phyloP scores from a whole-genome alignment of 192 early-diverging fungal species.

The Podila epigama region DNA sequence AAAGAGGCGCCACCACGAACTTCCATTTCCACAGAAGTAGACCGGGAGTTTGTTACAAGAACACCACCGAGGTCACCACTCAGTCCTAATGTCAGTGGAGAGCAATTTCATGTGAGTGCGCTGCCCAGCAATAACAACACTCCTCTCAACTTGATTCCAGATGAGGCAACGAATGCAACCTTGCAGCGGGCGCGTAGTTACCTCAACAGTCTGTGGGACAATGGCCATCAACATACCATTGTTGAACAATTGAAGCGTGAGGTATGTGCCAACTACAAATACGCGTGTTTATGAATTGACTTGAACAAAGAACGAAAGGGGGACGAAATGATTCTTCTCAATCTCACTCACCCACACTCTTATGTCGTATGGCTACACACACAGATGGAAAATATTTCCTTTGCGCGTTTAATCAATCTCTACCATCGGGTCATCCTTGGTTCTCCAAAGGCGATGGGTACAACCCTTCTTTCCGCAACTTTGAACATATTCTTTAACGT shows the following conservation, averaged over 20 bases:
- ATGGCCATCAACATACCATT: slow-evolving; percentile 16
- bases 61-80: slow-evolving; percentile 34
- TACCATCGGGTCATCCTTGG: slow-evolving; percentile 37
- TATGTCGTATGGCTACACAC: too few species aligned
- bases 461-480: slow-evolving; percentile 51
- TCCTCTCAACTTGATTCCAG: neutral
- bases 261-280: neutral
- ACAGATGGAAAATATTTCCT: slow-evolving; percentile 22
- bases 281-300: too few species aligned
- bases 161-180: slow-evolving; percentile 18
- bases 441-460: slow-evolving; percentile 17
- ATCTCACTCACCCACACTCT: neutral
- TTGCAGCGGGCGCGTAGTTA: slow-evolving; percentile 18
- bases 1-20: slow-evolving; percentile 3
- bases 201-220: slow-evolving; percentile 23
- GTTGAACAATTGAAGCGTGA: slow-evolving; percentile 24
- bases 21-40: slow-evolving; percentile 12
- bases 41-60: slow-evolving; percentile 10
- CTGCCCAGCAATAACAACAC: slow-evolving; percentile 4
- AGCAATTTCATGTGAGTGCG: slow-evolving; percentile 15
- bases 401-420: slow-evolving; percentile 16
- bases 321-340: too few species aligned
- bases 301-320: too few species aligned
- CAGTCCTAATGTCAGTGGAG: slow-evolving; percentile 37
- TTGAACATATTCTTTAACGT: slow-evolving; percentile 54